Percentiles rank a stretch among this genome's conserved stretches.
phyloP scores from a whole-genome alignment of 257 asterid species.

The Gentiana macrophylla region DNA sequence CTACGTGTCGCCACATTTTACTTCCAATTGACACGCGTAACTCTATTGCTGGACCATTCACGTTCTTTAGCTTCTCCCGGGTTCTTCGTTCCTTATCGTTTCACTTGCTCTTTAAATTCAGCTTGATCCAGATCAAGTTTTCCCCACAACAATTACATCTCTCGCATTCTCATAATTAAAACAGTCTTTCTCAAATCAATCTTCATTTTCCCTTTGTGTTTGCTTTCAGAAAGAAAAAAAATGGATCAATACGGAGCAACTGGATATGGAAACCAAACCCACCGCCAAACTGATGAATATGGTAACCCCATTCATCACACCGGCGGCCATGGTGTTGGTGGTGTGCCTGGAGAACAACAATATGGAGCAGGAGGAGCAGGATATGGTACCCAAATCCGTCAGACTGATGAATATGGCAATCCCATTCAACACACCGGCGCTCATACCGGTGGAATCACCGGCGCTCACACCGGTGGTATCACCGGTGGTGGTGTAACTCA shows the following conservation, averaged over 20 bases:
- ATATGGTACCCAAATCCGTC: constrained; percentile 10
- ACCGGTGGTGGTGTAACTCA: constrained; percentile 7
- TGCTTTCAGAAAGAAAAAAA: too few relatives aligned
- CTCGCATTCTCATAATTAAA: too few relatives aligned
- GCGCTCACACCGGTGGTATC: constrained; percentile 13
- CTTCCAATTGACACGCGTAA: too few relatives aligned
- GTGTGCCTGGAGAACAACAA: not conserved
- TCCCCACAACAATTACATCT: too few relatives aligned
- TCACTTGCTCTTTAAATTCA: too few relatives aligned
- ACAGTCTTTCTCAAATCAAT: too few relatives aligned
- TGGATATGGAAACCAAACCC: constrained; percentile 1
- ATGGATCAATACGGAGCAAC: not conserved
- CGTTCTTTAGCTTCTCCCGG: too few relatives aligned
- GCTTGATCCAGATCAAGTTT: too few relatives aligned
- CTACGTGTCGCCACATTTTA: too few relatives aligned
- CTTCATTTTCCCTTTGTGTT: too few relatives aligned
- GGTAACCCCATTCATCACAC: constrained; percentile 36
- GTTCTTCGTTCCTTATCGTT: too few relatives aligned
- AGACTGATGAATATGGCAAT: constrained; percentile 61
- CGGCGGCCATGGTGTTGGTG: constrained; percentile 22
- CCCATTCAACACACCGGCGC: constrained; percentile 21
- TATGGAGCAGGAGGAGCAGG: constrained; percentile 7
- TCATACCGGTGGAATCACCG: constrained; percentile 29
- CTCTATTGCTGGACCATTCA: too few relatives aligned
- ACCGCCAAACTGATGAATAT: constrained; percentile 41